These are phyloP conservation scores for Kwoniella newhampshirensis DNA, from an alignment of 768 basidiomycete species.

Conservation along the genomic window DNA sequence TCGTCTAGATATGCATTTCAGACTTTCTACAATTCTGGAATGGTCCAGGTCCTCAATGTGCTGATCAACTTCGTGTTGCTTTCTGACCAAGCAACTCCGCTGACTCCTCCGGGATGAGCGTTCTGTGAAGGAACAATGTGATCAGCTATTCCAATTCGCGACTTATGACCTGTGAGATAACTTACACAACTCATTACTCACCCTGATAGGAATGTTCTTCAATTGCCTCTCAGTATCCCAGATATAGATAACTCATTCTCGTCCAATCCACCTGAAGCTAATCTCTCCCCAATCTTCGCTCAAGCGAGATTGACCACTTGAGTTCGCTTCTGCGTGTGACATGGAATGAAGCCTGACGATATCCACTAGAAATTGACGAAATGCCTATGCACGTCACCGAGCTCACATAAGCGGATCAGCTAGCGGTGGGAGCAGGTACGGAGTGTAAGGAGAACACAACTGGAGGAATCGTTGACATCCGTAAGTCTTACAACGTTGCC, in stretches of 20 bases:
- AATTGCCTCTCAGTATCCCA: slow-evolving; percentile 70
- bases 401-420: slow-evolving; percentile 31
- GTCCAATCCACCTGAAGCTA: slow-evolving; percentile 88
- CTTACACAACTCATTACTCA: slow-evolving; percentile 20
- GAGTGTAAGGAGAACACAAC: no score
- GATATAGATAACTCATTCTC: slow-evolving; percentile 85
- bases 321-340: not conserved
- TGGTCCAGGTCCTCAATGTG: slow-evolving; percentile 60
- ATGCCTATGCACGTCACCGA: slow-evolving; percentile 83
- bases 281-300: slow-evolving; percentile 70
- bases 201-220: slow-evolving; percentile 73
- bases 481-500: no score
- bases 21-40: slow-evolving; percentile 16
- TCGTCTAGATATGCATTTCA: not conserved
- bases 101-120: slow-evolving; percentile 80
- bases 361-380: slow-evolving; percentile 77
- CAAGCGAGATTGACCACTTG: slow-evolving; percentile 76
- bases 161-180: not conserved
- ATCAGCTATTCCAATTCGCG: not conserved
- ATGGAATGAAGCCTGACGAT: slow-evolving; percentile 69
- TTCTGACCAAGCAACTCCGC: slow-evolving; percentile 75
- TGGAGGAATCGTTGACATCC: no score
- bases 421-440: no score
- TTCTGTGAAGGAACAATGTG: slow-evolving; percentile 57
- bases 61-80: slow-evolving; percentile 62